Conservation (phyloP, 1,284 basidiomycete species). For the Marasmius fiardii region DNA sequence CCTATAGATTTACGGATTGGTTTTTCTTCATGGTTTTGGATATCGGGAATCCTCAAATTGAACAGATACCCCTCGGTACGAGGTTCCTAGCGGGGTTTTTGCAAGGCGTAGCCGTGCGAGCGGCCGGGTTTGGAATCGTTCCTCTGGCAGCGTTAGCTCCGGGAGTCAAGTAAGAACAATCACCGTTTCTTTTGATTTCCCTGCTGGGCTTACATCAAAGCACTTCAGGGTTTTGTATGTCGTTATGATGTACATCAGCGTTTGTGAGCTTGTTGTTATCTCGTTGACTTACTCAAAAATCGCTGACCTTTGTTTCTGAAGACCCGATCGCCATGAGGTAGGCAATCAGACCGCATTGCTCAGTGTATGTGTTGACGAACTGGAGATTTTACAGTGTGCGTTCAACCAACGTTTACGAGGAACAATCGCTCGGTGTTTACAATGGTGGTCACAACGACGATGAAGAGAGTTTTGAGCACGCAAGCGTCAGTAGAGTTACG, state of each 20-base stretch:
- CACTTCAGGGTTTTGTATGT: conserved; percentile 72
- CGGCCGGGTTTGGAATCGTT: conserved; percentile 85
- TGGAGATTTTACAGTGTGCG: conserved; percentile 60
- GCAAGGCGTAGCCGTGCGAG: conserved; percentile 80
- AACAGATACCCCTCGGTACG: conserved; percentile 66
- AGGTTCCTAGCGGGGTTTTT: conserved; percentile 65
- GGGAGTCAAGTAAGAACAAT: conserved; percentile 69
- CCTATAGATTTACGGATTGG: conserved; percentile 74
- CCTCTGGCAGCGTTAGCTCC: conserved; percentile 73
- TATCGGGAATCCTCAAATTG: conserved; percentile 75
- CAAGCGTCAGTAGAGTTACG: conserved; percentile 40
- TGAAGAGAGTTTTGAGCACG: conserved; percentile 43
- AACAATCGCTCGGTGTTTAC: conserved; percentile 80
- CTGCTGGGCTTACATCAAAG: background rate
- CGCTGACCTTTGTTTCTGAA: conserved; percentile 17
- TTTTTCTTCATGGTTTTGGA: conserved; percentile 87
- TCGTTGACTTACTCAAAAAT: background rate
- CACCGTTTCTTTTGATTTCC: background rate
- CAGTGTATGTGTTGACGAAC: background rate
- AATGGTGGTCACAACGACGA: conserved; percentile 43
- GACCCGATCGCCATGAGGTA: conserved; percentile 75
- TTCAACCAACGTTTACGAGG: conserved; percentile 99
- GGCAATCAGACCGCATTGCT: conserved; percentile 7
- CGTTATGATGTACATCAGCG: conserved; percentile 85
- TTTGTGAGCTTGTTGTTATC: conserved; percentile 49